Base-by-base conservation (phyloP, 2,329 filamentous ascomycete genomes). In the Cryphonectria parasitica region DNA sequence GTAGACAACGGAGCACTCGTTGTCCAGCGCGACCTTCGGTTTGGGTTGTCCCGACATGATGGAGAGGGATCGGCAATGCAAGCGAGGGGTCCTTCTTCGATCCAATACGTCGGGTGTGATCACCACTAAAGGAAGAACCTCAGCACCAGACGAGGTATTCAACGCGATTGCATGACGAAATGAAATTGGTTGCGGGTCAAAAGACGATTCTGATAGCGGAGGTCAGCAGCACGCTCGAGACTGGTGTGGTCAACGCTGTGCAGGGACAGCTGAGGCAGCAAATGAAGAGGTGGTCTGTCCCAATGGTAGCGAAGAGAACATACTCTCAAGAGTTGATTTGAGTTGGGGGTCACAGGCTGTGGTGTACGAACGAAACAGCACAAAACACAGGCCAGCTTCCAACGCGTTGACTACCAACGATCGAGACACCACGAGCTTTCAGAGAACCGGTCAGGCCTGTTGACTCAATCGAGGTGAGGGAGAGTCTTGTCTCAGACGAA, bases 1-100 rank as follows among this genome's bases (percentile, higher is more conserved):
- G 83, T 93, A 86, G 73, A 98, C 87, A 77, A 92, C 89, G 70
- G 94, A 94, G 82, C 95, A 98, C 77, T 93, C 90, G 80, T 91
- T 89, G 79, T 90, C 88, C 79, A 98, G 83, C 73, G 90, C 84
- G 78, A 89, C 86, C 67, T 87, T 83, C 67, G 94, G 94, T 77
- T 89, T 82, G 64, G 94, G 93, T 64, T 72, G 71, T 45, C 69
- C 66, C 41, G 39, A 31, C 63, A 66, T 58, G 52, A 63, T 80
- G 77, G 60, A 36, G 43, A 49, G 31, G n/a, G n/a, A 41, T 28
- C 19, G 11, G 58, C 56, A 34, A n/a, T n/a, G 58, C 64, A 66
- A 71, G 56, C 31, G 36, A 17, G 60, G 63, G 36, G 43, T 45
- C 49, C 52, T 67, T 39, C 52, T 67, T 41, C 25, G 43, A 45